phyloP scores from a whole-genome alignment of 164 flowering plant species.

The Dillenia suffruticosa region DNA sequence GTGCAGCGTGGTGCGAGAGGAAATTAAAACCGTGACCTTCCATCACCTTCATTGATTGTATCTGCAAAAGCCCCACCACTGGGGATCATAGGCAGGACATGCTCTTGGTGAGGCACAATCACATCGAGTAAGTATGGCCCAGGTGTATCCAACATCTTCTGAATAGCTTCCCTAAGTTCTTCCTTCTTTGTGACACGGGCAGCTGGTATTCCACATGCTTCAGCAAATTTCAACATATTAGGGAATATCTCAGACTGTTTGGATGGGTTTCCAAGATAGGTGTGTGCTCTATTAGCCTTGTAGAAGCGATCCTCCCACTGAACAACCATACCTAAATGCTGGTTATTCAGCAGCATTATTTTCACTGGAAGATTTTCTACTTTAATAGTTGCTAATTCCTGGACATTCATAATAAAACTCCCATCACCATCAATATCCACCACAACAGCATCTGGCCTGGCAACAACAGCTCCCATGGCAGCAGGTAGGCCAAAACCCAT shows the following conservation, averaged over 20 bases:
- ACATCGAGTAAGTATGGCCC: slow-evolving; percentile 73
- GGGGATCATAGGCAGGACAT: slow-evolving; percentile 74
- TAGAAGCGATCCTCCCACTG: slow-evolving; percentile 74
- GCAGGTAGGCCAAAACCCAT: slow-evolving; percentile 76
- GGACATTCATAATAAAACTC: slow-evolving; percentile 63
- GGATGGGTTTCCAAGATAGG: slow-evolving; percentile 57
- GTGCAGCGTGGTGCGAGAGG: too few species aligned
- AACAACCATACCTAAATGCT: slow-evolving; percentile 66
- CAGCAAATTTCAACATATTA: slow-evolving; percentile 56
- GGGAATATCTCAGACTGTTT: slow-evolving; percentile 58
- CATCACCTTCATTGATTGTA: slow-evolving; percentile 61
- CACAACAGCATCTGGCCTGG: slow-evolving; percentile 42
- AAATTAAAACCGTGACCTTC: slow-evolving; percentile 17
- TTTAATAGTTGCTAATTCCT: slow-evolving; percentile 49
- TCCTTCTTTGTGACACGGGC: slow-evolving; percentile 47
- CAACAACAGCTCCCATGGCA: slow-evolving; percentile 67
- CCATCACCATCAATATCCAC: slow-evolving; percentile 68
- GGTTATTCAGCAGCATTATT: slow-evolving; percentile 50
- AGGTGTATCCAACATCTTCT: slow-evolving; percentile 64
- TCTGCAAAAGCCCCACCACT: slow-evolving; percentile 68
- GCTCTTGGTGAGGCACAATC: slow-evolving; percentile 75
- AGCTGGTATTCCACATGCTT: slow-evolving; percentile 60
- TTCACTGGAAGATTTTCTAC: slow-evolving; percentile 59
- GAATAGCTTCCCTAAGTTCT: slow-evolving; percentile 53
- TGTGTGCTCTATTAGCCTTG: slow-evolving; percentile 67